Conservation (phyloP, 2,329 filamentous ascomycete genomes). For the Xylogone sp. region DNA sequence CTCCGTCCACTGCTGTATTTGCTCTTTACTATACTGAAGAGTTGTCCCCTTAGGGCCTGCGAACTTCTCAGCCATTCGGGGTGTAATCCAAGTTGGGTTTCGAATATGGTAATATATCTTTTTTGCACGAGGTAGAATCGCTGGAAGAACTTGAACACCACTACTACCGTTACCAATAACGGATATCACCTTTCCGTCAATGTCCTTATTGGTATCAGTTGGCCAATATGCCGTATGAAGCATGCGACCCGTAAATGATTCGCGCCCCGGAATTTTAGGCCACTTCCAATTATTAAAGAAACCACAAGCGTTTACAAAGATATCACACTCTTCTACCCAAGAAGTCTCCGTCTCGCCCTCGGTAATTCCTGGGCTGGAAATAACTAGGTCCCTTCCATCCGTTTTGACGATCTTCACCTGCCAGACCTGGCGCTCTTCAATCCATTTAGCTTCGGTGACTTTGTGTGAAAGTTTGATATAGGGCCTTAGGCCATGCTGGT, state of each 20-base stretch:
- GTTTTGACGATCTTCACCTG: conserved; percentile 34
- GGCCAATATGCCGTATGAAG: conserved; percentile 53
- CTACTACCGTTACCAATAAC: conserved; percentile 55
- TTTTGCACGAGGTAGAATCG: too few species aligned
- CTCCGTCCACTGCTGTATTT: conserved; percentile 5
- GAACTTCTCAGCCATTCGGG: conserved; percentile 14
- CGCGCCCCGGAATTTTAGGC: conserved; percentile 47
- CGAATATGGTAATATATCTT: conserved; percentile 32
- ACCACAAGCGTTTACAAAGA: conserved; percentile 1
- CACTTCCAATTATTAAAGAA: conserved; percentile 38
- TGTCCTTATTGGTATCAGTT: conserved; percentile 39
- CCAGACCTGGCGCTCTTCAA: conserved; percentile 44
- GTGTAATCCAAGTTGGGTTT: conserved; percentile 41
- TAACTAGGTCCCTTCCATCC: neutral
- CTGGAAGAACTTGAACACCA: conserved; percentile 48
- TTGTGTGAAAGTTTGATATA: conserved; percentile 40
- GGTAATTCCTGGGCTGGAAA: neutral
- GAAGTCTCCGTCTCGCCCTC: too few species aligned
- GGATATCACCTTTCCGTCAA: conserved; percentile 42
- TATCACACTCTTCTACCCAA: neutral
- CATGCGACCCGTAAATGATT: conserved; percentile 46
- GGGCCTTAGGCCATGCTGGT: neutral
- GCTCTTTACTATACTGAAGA: conserved; percentile 1
- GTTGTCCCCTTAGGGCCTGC: conserved; percentile 1
- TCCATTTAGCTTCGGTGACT: conserved; percentile 48